Base-by-base conservation (phyloP, 2,329 filamentous ascomycete genomes). In the Westerdykella ornata region DNA sequence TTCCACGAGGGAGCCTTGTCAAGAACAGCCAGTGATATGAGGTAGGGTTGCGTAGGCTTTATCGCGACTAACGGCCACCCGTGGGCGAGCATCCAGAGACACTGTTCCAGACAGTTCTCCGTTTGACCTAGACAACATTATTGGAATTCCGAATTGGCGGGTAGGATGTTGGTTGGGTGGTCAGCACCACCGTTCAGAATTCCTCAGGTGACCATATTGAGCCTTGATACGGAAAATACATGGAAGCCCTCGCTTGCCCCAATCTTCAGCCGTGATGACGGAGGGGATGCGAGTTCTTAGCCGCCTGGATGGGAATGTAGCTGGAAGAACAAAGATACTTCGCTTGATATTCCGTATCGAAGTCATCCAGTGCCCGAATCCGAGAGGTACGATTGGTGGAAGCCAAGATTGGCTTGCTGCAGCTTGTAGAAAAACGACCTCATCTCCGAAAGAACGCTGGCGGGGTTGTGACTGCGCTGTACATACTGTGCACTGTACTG, bases 361-460 rank as follows among this genome's bases (percentile, higher is more conserved):
- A 30, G 36, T 41, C 20, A 16, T 43, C 8, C 8, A 8, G 22
- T 9, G 22, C 22, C 8, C 22, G 22, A 26, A 8, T 26, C 7
- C 22, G 7, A 41, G 31, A 33, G 35, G 19, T 39, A 26, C 47
- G 42, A 52, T 52, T 52, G 49, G 49, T 22, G 30, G 11, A 26
- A 35, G 44, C 37, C 39, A 48, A 53, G 45, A 51, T 51, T 48
- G 45, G 42, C 37, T 42, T 11, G 30, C 39, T 48, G 49, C 49
- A 47, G 26, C 42, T 40, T 36, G 39, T 30, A n/a, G 14, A 36
- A n/a, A 17, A 15, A 19, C 34, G 19, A 36, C 13, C 15, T 20
- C 34, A 36, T 20, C 19, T 36, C 34, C 19, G 34, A 33, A 33
- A 8, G 5, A 7, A 12, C 31, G 14, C 31, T 4, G 17, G 13